These are phyloP conservation scores for Tetrahymena borealis DNA, from an alignment of 73 alveolate genomes.

Conservation along the genomic window DNA sequence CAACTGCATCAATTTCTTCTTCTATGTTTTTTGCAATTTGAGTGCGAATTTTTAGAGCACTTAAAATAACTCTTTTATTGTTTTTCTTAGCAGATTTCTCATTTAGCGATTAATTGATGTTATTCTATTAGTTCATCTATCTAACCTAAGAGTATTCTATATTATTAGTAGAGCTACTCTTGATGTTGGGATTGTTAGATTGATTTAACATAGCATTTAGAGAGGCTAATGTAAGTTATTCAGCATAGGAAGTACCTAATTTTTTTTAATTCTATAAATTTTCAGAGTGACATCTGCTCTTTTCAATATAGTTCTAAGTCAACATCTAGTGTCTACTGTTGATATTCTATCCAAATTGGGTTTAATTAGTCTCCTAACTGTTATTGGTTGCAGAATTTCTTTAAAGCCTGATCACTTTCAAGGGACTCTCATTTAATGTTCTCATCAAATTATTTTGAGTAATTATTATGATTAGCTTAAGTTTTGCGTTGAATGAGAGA, in stretches of 20 bases:
- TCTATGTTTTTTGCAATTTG: not conserved
- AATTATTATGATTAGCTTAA: too few relatives aligned
- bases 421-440: not conserved
- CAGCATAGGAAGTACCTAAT: not conserved
- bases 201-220: not conserved
- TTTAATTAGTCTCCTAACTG: not conserved
- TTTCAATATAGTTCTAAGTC: not conserved
- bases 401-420: not conserved
- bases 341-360: not conserved
- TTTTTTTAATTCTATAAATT: not conserved
- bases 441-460: not conserved
- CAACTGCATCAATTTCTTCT: not conserved
- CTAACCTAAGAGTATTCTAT: too few relatives aligned
- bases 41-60: not conserved
- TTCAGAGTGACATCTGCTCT: not conserved
- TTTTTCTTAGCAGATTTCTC: not conserved
- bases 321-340: not conserved
- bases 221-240: not conserved
- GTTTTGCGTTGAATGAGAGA: too few relatives aligned
- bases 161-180: too few relatives aligned
- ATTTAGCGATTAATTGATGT: not conserved
- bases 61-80: not conserved
- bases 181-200: not conserved
- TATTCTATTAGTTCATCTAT: too few relatives aligned
- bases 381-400: not conserved